phyloP scores from a whole-genome alignment of 805 yeast species.

The Wickerhamomyces rabaulensis region DNA sequence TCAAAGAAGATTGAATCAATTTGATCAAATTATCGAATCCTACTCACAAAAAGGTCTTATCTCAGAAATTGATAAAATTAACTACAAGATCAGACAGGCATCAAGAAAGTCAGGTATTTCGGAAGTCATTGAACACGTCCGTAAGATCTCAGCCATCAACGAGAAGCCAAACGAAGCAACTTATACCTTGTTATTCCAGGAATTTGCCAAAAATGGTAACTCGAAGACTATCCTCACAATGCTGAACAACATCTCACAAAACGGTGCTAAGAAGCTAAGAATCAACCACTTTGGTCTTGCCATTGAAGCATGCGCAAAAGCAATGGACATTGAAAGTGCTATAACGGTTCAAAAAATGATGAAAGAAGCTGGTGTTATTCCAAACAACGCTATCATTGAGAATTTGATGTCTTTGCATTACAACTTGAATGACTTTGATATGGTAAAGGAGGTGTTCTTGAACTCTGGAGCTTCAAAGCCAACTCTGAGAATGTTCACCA shows the following conservation, averaged over 20 bases:
- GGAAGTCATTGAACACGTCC: neutral
- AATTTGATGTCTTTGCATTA: constrained; percentile 13
- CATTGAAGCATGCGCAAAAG: constrained; percentile 10
- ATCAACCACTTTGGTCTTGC: constrained; percentile 8
- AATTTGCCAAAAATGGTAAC: constrained; percentile 18
- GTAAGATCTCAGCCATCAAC: constrained; percentile 3
- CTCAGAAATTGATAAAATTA: constrained; percentile 2
- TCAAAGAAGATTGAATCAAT: neutral
- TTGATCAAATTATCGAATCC: neutral
- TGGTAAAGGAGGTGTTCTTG: constrained; percentile 9
- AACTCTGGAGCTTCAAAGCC: neutral
- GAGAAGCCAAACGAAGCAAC: constrained; percentile 11
- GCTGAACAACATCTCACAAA: constrained; percentile 11
- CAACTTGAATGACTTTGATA: constrained; percentile 6
- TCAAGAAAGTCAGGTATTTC: neutral
- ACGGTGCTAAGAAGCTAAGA: constrained; percentile 1
- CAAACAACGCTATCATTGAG: constrained; percentile 9
- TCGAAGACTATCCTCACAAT: constrained; percentile 13
- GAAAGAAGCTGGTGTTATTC: constrained; percentile 10
- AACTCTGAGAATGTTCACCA: constrained; percentile 5
- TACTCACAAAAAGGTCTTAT: neutral
- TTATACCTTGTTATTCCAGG: constrained; percentile 12
- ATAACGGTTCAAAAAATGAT: constrained; percentile 9
- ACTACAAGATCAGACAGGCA: constrained; percentile 2
- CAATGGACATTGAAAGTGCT: constrained; percentile 6